Evolutionary conservation across 1,284 basidiomycete genomes (phyloP).

Genomic region (Apiotrichum veenhuisii): DNA sequence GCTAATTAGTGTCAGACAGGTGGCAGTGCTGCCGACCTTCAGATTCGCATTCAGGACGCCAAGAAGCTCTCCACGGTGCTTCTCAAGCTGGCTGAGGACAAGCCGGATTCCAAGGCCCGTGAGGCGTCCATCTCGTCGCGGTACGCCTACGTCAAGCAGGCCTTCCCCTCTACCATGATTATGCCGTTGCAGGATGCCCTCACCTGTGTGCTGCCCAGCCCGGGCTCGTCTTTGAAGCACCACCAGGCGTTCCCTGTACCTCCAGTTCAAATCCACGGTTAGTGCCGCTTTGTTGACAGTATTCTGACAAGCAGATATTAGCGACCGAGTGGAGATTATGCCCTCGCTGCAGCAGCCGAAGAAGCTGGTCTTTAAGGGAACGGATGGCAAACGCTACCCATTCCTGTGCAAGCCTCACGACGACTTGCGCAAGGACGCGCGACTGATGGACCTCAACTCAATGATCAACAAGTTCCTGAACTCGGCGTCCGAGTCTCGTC

Average conservation of each 20-base stretch:
- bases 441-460: constrained; percentile 96
- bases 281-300: constrained; percentile 19
- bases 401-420: constrained; percentile 98
- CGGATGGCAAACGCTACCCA: constrained; percentile 77
- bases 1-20: not conserved
- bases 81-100: constrained; percentile 41
- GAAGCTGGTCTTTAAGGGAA: constrained; percentile 81
- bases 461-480: constrained; percentile 98
- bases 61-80: constrained; percentile 31
- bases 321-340: constrained; percentile 91
- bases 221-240: constrained; percentile 58
- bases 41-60: constrained; percentile 51
- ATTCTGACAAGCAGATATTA: constrained; percentile 53
- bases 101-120: constrained; percentile 24
- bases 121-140: constrained; percentile 43
- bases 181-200: constrained; percentile 92
- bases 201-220: constrained; percentile 77
- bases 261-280: constrained; percentile 73
- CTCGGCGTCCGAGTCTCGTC: constrained; percentile 85
- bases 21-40: not conserved
- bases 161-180: constrained; percentile 67
- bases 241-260: constrained; percentile 80
- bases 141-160: constrained; percentile 60
- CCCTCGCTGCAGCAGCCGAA: constrained; percentile 85
- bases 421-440: constrained; percentile 93